Evolutionary conservation across 768 basidiomycete genomes (phyloP).

Genomic region (Lactarius hatsudake): DNA sequence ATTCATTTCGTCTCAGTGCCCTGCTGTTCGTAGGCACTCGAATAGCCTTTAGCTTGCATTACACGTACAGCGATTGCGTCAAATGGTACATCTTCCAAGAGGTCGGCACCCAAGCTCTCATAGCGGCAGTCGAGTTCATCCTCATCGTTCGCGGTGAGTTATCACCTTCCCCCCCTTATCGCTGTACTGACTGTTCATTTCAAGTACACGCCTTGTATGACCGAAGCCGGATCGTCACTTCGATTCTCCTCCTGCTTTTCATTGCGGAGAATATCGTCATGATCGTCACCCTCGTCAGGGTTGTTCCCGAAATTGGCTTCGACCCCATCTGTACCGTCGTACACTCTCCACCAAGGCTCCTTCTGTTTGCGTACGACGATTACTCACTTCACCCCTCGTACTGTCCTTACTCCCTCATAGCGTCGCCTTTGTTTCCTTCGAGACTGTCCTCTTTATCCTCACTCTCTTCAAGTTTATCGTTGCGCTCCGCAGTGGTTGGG

Average conservation of each 20-base stretch:
- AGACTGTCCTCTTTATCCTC: conserved; percentile 31
- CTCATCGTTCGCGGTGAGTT: conserved; percentile 32
- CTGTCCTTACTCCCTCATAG: conserved; percentile 12
- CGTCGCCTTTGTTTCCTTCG: conserved; percentile 29
- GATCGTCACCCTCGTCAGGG: conserved; percentile 15
- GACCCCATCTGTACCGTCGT: conserved; percentile 18
- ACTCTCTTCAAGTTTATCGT: conserved; percentile 29
- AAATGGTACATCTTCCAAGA: conserved; percentile 22
- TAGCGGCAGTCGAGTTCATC: conserved; percentile 29
- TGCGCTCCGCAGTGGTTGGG: conserved; percentile 29
- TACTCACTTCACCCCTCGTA: not conserved
- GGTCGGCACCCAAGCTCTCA: conserved; percentile 23
- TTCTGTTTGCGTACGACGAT: conserved; percentile 20
- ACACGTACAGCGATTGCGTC: conserved; percentile 27
- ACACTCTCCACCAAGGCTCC: conserved; percentile 15
- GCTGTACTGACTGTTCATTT: not conserved
- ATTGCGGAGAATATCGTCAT: conserved; percentile 22
- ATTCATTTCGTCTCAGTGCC: conserved; percentile 5
- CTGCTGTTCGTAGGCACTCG: conserved; percentile 23
- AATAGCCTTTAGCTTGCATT: conserved; percentile 20
- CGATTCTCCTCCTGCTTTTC: conserved; percentile 10
- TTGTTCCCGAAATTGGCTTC: conserved; percentile 15
- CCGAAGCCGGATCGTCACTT: conserved; percentile 16
- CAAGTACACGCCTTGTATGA: conserved; percentile 27
- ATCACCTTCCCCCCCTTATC: not conserved